phyloP scores from a whole-genome alignment of 1,284 basidiomycete species.

The Crepidotus sp. region DNA sequence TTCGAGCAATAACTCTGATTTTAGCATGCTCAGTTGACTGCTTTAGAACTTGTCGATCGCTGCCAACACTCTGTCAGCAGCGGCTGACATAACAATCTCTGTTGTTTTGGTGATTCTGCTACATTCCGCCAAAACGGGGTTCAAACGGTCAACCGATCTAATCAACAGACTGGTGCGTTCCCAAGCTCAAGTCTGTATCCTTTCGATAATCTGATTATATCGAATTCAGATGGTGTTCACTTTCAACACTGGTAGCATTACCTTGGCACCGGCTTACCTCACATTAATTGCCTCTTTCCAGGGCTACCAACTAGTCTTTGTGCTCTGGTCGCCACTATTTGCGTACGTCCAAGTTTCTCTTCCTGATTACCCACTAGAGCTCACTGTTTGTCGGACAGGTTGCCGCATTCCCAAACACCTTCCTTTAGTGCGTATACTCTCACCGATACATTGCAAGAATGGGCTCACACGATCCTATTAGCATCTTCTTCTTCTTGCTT shows the following conservation, averaged over 20 bases:
- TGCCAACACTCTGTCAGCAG: slow-evolving; percentile 11
- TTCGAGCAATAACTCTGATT: neutral
- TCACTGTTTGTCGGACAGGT: slow-evolving; percentile 14
- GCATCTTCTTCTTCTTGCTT: slow-evolving; percentile 18
- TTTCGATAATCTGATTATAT: neutral
- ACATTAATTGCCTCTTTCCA: neutral
- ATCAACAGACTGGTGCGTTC: slow-evolving; percentile 18
- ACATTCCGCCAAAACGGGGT: slow-evolving; percentile 19
- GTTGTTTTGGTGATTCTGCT: slow-evolving; percentile 16
- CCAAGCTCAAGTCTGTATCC: neutral
- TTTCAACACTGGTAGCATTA: slow-evolving; percentile 18
- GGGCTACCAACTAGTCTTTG: slow-evolving; percentile 18
- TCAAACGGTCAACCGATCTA: slow-evolving; percentile 19
- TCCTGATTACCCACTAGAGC: neutral
- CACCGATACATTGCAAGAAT: neutral
- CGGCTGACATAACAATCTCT: slow-evolving; percentile 16
- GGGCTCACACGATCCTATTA: neutral
- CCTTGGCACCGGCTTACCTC: accelerated
- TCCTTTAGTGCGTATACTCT: slow-evolving; percentile 16
- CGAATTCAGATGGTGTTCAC: slow-evolving; percentile 19
- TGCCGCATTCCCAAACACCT: slow-evolving; percentile 16
- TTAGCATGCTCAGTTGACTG: neutral
- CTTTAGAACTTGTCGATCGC: slow-evolving; percentile 10
- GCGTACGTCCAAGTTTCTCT: slow-evolving; percentile 6
- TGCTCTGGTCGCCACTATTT: slow-evolving; percentile 15